A percentile compares a stretch with the other conserved stretches of the same genome.
These are phyloP conservation scores for Phialocephala sp. DNA, from an alignment of 2,329 filamentous ascomycete species.

Conservation along the genomic window DNA sequence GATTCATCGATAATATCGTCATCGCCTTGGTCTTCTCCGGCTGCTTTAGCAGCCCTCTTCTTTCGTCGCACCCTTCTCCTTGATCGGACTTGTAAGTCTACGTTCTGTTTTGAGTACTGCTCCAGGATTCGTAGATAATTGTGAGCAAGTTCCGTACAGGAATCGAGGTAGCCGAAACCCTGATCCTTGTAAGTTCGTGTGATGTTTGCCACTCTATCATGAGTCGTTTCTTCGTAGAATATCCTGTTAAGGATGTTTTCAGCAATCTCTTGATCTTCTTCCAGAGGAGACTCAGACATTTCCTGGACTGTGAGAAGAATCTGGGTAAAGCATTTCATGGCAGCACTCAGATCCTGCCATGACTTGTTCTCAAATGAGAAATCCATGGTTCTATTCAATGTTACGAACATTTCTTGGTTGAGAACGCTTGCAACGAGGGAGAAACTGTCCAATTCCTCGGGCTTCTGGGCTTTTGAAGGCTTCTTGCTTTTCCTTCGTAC, in stretches of 20 bases:
- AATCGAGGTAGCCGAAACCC: conserved; percentile 90
- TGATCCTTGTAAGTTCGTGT: conserved; percentile 90
- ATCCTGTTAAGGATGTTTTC: conserved; percentile 96
- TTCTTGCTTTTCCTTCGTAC: conserved; percentile 67
- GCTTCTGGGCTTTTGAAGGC: conserved; percentile 49
- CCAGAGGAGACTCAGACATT: conserved; percentile 81
- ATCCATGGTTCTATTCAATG: conserved; percentile 83
- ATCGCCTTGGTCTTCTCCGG: conserved; percentile 49
- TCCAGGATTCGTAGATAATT: conserved; percentile 93
- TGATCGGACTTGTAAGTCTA: conserved; percentile 90
- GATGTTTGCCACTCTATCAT: conserved; percentile 83
- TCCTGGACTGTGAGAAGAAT: conserved; percentile 91
- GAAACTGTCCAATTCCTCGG: conserved; percentile 74
- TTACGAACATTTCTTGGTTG: conserved; percentile 93
- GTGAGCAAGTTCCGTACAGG: conserved; percentile 87
- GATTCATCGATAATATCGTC: conserved; percentile 66
- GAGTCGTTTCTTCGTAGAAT: conserved; percentile 97
- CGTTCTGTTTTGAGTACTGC: conserved; percentile 91
- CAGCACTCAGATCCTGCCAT: conserved; percentile 85
- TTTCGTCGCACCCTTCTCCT: conserved; percentile 75
- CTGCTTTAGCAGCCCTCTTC: conserved; percentile 65
- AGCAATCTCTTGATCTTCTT: conserved; percentile 97
- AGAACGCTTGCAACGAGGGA: conserved; percentile 87
- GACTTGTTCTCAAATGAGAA: conserved; percentile 79
- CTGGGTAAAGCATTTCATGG: conserved; percentile 94